Conservation (phyloP, 2,329 filamentous ascomycete species). For the Penicillium carneum region DNA sequence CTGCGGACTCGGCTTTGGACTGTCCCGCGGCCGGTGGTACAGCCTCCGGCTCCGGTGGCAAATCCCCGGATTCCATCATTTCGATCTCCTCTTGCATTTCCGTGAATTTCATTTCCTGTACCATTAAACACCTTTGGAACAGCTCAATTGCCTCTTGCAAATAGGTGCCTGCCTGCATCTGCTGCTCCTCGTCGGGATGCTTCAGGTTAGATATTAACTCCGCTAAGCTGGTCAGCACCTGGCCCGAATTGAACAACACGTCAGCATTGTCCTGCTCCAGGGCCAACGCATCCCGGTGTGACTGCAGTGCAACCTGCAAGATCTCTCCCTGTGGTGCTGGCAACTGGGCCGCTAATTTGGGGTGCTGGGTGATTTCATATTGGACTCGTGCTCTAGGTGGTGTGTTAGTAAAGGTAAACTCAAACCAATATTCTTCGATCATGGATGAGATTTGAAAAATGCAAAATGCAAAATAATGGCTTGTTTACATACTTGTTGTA, state of each 20-base stretch:
- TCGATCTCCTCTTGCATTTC: slow-evolving; percentile 55
- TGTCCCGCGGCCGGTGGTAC: slow-evolving; percentile 17
- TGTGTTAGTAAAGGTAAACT: slow-evolving; percentile 15
- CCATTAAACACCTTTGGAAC: slow-evolving; percentile 63
- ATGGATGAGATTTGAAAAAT: neutral
- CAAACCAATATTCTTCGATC: neutral
- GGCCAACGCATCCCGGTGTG: slow-evolving; percentile 67
- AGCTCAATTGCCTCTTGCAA: slow-evolving; percentile 68
- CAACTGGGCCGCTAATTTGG: slow-evolving; percentile 66
- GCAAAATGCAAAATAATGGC: neutral
- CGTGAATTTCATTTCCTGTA: slow-evolving; percentile 60
- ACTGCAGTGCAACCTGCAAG: slow-evolving; percentile 66
- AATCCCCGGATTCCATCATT: slow-evolving; percentile 45
- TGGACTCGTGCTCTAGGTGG: slow-evolving; percentile 68
- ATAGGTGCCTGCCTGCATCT: slow-evolving; percentile 59
- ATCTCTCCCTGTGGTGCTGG: slow-evolving; percentile 61
- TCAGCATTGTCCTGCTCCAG: slow-evolving; percentile 71
- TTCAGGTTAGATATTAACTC: slow-evolving; percentile 66
- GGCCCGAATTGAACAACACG: slow-evolving; percentile 74
- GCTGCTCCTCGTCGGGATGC: slow-evolving; percentile 51
- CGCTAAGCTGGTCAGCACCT: slow-evolving; percentile 71
- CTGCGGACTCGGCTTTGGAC: slow-evolving; percentile 24
- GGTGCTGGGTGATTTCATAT: slow-evolving; percentile 73
- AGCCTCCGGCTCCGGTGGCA: slow-evolving; percentile 23
- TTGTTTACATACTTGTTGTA: slow-evolving; percentile 70